phyloP scores from a whole-genome alignment of 78 protist species.

The Cyanophora paradoxa region DNA sequence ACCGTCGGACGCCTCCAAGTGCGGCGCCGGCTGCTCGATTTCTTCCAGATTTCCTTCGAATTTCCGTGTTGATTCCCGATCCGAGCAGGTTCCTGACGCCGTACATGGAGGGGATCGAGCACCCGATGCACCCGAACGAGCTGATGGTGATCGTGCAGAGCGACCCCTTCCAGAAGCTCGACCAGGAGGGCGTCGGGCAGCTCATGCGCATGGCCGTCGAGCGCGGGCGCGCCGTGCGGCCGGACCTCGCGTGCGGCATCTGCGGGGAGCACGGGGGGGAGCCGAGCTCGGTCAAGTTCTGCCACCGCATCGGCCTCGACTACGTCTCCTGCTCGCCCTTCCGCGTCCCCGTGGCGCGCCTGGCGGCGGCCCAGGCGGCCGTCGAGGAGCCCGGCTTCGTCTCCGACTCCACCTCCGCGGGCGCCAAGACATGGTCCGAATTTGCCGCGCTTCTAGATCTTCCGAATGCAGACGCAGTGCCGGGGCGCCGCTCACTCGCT shows the following conservation, averaged over 20 bases:
- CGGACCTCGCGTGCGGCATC: slow-evolving; percentile 37
- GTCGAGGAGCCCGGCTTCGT: no score
- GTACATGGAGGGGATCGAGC: no score
- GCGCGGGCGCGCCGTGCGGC: slow-evolving; percentile 34
- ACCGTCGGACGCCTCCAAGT: no score
- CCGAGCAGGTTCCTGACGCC: slow-evolving; percentile 40
- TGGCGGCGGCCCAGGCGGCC: slow-evolving; percentile 68
- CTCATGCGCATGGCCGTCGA: slow-evolving; percentile 40
- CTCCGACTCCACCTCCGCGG: no score
- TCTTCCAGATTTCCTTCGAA: no score
- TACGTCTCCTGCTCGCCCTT: slow-evolving; percentile 70
- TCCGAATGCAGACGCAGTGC: no score
- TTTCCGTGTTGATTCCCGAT: no score
- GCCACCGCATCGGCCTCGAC: slow-evolving; percentile 40
- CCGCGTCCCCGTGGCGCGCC: slow-evolving; percentile 68
- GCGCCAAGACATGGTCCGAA: no score
- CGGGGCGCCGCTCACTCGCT: no score
- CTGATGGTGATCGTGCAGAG: neutral
- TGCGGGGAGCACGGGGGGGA: slow-evolving; percentile 76
- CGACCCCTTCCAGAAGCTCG: slow-evolving; percentile 20
- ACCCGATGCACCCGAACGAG: no score
- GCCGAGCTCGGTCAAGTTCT: slow-evolving; percentile 38
- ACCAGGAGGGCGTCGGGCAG: slow-evolving; percentile 63
- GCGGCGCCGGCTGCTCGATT: no score
- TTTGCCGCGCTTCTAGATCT: no score